phyloP scores from a whole-genome alignment of 345 rosid species.

The Excoecaria agallocha region DNA sequence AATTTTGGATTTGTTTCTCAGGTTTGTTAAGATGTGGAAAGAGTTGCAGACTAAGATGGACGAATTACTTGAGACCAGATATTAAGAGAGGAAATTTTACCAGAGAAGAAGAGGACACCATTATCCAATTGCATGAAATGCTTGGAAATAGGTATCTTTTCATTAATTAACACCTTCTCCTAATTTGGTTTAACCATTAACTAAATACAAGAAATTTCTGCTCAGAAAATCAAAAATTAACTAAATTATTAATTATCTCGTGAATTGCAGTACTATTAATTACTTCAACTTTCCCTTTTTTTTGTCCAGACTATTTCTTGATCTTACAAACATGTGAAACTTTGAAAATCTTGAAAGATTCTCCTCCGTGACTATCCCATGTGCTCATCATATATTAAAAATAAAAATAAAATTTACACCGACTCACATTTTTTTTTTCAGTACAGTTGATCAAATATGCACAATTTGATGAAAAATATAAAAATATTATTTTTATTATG shows the following conservation, averaged over 20 bases:
- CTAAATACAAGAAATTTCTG: too few relatives aligned
- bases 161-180: too few relatives aligned
- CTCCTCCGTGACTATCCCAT: conserved; percentile 1
- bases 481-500: too few relatives aligned
- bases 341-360: conserved; percentile 28
- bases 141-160: conserved; percentile 57
- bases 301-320: neutral
- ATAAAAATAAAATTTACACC: neutral
- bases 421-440: neutral
- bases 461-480: too few relatives aligned
- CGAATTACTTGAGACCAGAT: conserved; percentile 71
- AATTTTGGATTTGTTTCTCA: conserved; percentile 13
- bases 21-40: conserved; percentile 80
- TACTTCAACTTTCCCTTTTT: too few relatives aligned
- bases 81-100: conserved; percentile 79
- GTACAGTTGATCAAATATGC: too few relatives aligned
- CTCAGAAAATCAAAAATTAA: too few relatives aligned
- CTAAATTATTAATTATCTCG: neutral
- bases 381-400: neutral
- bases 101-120: conserved; percentile 66
- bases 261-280: neutral
- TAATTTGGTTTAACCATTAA: too few relatives aligned
- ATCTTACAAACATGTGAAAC: neutral
- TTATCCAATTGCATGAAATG: conserved; percentile 53
- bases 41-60: conserved; percentile 86